Conservation (phyloP, 768 basidiomycete species). For the Suillus subaureus region DNA sequence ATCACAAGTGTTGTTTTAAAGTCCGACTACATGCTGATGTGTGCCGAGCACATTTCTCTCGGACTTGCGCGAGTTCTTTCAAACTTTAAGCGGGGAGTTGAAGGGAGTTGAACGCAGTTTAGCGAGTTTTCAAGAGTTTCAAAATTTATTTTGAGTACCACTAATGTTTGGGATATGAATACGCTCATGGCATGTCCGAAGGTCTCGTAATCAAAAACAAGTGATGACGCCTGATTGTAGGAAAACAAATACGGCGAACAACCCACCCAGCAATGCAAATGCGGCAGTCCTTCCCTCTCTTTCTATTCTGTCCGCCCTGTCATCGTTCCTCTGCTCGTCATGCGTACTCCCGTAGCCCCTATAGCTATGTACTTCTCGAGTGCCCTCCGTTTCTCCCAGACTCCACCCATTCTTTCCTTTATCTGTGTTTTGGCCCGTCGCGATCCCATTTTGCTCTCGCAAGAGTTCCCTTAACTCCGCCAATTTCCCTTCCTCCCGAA, state of each 20-base stretch:
- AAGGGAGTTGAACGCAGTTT: no score
- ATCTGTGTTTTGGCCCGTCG: background rate
- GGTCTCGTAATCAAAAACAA: conserved; percentile 3
- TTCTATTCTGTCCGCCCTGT: background rate
- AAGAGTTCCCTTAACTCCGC: conserved; percentile 6
- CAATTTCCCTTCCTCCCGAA: conserved; percentile 5
- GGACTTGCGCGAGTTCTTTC: no score
- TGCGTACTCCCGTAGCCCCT: background rate
- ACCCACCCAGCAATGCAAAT: conserved; percentile 2
- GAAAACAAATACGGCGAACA: conserved; percentile 4
- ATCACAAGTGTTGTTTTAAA: no score
- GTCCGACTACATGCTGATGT: no score
- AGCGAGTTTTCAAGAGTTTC: no score
- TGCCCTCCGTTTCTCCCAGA: background rate
- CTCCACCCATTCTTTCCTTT: conserved; percentile 2
- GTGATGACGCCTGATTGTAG: conserved; percentile 3
- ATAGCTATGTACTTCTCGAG: background rate
- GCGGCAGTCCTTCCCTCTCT: conserved; percentile 6
- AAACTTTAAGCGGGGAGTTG: no score
- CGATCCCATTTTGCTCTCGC: background rate
- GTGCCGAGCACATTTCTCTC: no score
- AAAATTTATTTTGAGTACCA: no score
- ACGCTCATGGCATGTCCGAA: background rate
- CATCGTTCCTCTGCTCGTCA: background rate
- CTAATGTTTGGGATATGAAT: background rate